These are phyloP conservation scores for Gelatoporia subvermispora DNA, from an alignment of 768 basidiomycete species.

Conservation along the genomic window DNA sequence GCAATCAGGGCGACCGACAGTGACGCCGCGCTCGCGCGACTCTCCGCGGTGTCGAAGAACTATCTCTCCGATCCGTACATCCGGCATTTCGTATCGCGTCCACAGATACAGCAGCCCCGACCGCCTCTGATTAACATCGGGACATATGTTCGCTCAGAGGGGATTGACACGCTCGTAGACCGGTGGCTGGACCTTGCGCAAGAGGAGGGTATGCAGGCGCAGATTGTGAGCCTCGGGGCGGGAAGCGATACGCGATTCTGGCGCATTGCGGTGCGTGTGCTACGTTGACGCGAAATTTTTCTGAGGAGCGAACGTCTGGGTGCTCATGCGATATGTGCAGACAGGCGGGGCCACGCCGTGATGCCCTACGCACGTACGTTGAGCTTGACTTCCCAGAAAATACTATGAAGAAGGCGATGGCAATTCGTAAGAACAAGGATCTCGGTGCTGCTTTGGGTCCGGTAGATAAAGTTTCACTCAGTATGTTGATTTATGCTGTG, in stretches of 20 bases:
- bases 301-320: not conserved
- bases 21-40: conserved; percentile 78
- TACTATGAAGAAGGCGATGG: conserved; percentile 78
- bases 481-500: conserved; percentile 26
- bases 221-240: conserved; percentile 92
- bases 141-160: conserved; percentile 80
- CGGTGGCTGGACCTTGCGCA: conserved; percentile 51
- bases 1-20: conserved; percentile 74
- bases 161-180: conserved; percentile 72
- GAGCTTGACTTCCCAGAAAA: conserved; percentile 91
- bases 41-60: conserved; percentile 78
- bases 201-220: conserved; percentile 46
- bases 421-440: conserved; percentile 64
- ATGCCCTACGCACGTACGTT: conserved; percentile 56
- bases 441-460: conserved; percentile 48
- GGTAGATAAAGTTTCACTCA: conserved; percentile 35
- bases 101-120: conserved; percentile 52
- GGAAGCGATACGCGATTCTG: conserved; percentile 97
- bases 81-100: conserved; percentile 54
- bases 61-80: conserved; percentile 81
- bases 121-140: conserved; percentile 95
- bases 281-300: not conserved
- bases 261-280: conserved; percentile 69
- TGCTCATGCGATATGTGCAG: conserved; percentile 2
- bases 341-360: conserved; percentile 53